phyloP scores from a whole-genome alignment of 176 grass and related monocot species.

The Aegilops tauschii region DNA sequence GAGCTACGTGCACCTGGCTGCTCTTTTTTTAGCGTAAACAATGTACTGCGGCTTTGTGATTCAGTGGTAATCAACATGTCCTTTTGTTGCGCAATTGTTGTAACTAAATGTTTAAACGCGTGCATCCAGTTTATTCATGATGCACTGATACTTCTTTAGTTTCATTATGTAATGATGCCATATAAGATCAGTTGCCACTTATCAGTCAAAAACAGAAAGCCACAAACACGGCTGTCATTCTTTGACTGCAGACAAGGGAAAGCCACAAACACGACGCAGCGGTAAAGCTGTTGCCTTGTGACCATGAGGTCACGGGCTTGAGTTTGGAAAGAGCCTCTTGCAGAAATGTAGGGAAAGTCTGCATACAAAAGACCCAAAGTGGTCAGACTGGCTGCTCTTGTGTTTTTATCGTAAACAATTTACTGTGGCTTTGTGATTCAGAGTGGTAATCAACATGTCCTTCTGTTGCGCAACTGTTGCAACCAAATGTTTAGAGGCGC shows the following conservation, averaged over 20 bases:
- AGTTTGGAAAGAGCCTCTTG: too few species aligned
- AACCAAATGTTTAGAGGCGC: not conserved
- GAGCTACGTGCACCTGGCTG: too few species aligned
- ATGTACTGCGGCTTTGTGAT: not conserved
- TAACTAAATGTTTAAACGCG: not conserved
- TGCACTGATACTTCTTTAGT: not conserved
- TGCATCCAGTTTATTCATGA: not conserved
- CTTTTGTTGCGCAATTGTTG: not conserved
- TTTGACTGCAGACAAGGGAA: not conserved
- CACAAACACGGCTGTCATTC: not conserved
- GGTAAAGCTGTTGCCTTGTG: too few species aligned
- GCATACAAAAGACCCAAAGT: too few species aligned
- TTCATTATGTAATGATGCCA: not conserved
- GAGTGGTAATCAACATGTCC: not conserved
- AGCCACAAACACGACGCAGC: too few species aligned
- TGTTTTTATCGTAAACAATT: not conserved
- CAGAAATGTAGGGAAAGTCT: too few species aligned
- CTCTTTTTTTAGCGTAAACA: not conserved
- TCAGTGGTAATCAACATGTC: not conserved
- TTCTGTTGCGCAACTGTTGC: not conserved
- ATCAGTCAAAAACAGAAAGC: slow-evolving; percentile 5
- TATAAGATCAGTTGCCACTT: slow-evolving; percentile 1
- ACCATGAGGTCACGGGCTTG: too few species aligned
- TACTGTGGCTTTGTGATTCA: not conserved
- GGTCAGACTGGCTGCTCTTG: not conserved